phyloP scores from a whole-genome alignment of 202 grass and related monocot species.

The Setaria italica region DNA sequence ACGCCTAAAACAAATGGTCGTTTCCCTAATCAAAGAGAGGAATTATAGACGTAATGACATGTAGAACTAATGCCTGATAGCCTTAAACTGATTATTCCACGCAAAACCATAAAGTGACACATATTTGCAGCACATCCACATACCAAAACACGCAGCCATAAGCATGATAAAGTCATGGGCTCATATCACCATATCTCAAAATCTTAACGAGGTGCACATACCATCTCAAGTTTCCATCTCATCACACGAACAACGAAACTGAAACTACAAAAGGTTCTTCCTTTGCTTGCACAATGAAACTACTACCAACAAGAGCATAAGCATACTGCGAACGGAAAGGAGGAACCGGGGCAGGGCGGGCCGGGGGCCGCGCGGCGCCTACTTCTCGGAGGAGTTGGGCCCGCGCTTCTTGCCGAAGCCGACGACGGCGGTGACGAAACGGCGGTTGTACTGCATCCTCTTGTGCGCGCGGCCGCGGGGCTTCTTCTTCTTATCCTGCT shows the following conservation, averaged over 20 bases:
- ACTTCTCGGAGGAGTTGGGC: constrained; percentile 82
- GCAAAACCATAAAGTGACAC: too few species aligned
- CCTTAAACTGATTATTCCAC: too few species aligned
- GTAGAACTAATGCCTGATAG: too few species aligned
- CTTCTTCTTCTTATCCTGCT: constrained; percentile 87
- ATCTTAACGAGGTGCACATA: constrained; percentile 22
- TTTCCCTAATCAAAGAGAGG: too few species aligned
- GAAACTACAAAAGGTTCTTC: constrained; percentile 32
- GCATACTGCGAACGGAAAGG: not conserved
- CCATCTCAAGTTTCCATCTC: constrained; percentile 16
- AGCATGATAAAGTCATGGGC: not conserved
- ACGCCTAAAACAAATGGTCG: too few species aligned
- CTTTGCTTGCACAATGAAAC: constrained; percentile 23
- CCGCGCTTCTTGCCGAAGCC: constrained; percentile 81
- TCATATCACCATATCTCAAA: constrained; percentile 37
- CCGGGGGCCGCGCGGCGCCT: constrained; percentile 13
- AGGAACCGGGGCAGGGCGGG: not conserved
- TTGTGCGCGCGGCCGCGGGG: constrained; percentile 73
- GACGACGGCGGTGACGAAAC: constrained; percentile 77
- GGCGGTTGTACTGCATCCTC: constrained; percentile 84
- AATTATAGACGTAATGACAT: too few species aligned
- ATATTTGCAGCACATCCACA: not conserved
- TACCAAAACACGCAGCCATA: not conserved
- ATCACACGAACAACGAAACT: constrained; percentile 23
- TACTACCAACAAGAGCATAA: constrained; percentile 26